phyloP scores from a whole-genome alignment of 495 filamentous ascomycete genomes.

The Penicillium pulvis region DNA sequence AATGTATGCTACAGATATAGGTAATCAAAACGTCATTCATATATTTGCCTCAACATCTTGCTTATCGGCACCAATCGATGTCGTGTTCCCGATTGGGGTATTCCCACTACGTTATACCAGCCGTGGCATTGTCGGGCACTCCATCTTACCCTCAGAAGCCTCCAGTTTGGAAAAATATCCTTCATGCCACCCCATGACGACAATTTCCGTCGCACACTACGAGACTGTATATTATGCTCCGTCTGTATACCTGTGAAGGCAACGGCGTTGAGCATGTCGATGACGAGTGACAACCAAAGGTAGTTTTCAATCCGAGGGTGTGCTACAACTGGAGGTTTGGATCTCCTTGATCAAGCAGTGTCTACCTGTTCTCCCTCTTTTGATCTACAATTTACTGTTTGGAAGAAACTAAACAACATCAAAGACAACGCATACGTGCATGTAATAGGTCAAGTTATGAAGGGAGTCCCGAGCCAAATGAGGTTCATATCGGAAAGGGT shows the following conservation, averaged over 20 bases:
- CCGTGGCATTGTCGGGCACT: background rate
- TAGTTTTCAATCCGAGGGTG: constrained; percentile 44
- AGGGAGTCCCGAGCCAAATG: too few relatives aligned
- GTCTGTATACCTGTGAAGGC: constrained; percentile 33
- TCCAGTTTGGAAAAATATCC: background rate
- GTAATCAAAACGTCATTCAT: background rate
- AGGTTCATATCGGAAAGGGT: too few relatives aligned
- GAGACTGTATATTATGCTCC: constrained; percentile 35
- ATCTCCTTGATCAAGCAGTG: background rate
- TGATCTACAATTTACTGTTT: background rate
- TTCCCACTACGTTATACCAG: background rate
- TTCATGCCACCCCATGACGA: constrained; percentile 34
- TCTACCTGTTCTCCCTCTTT: constrained; percentile 2
- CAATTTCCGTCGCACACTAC: constrained; percentile 29
- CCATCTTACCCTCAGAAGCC: background rate
- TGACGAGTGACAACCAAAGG: constrained; percentile 40
- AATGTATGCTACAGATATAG: background rate
- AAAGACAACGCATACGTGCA: too few relatives aligned
- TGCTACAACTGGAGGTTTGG: background rate
- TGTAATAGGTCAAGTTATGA: too few relatives aligned
- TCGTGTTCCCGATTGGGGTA: background rate
- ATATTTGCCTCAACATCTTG: background rate
- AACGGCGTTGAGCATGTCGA: constrained; percentile 39
- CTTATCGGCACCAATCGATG: background rate
- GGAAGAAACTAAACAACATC: background rate